Evolutionary conservation across 768 basidiomycete genomes (phyloP), one percentile per base, ranked within the genome.

Genomic region (Pleurotus sapidus): DNA sequence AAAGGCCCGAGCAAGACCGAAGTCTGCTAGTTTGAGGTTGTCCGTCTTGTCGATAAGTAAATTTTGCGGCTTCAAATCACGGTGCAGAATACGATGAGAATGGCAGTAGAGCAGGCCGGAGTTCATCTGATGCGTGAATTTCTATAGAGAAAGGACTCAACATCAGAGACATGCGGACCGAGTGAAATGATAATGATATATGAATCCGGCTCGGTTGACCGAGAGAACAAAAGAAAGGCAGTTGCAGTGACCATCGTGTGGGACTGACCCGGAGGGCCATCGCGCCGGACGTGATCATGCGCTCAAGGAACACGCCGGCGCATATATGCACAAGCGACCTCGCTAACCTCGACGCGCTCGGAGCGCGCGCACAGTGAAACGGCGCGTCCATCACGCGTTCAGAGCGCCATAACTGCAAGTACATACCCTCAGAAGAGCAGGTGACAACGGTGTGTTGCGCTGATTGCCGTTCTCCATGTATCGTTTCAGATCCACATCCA

Each of bases 41-140:
- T 92, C 87, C 51, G 85, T 75, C 61, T 85, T 87, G 76, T 95
- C 88, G 69, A 98, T 97, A 58, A 98, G 81, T 56, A 98, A 75
- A 72, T 98, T 98, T 74, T 98, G 95, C 0, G 94, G 94, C 72
- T 96, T 98, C 63, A 98, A 80, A 72, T 98, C 96, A 49, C 96
- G 88, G 67, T 98, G 95, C n/a, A 98, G 83, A 64, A 98, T 94
- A 20, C 96, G 86, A 65, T 95, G 94, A 5, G 95, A 88, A 68
- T 98, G 96, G 72, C 95, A 95, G 72, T 94, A 97, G 60, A 94
- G 81, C 20, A 99, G 78, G 4, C 97, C 97, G 49, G 90, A 88
- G 62, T 86, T 86, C 60, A 99, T 83, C 70, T 99, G 96, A 68
- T 89, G 86, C 51, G 94, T 94, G 77, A 98, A 97, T 91, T 93